These are phyloP conservation scores for Lepidium aucheri DNA, from an alignment of 345 rosid species.

Conservation along the genomic window DNA sequence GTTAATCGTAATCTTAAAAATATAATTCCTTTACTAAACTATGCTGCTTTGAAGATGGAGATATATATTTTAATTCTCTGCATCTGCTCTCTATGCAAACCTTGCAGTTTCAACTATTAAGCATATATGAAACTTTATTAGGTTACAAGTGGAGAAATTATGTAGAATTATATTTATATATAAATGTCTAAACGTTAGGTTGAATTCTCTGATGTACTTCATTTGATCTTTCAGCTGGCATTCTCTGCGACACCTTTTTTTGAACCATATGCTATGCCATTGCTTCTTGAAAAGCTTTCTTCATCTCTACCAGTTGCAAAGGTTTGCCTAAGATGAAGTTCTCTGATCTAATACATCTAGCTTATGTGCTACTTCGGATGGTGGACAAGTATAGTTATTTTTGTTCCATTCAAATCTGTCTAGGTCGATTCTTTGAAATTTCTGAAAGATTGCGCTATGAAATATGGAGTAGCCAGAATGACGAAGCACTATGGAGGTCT, in stretches of 20 bases:
- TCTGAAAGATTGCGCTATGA: conserved; percentile 46
- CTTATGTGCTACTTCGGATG: conserved; percentile 1
- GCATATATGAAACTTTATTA: neutral
- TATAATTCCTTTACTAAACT: neutral
- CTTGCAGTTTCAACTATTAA: neutral
- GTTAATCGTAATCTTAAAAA: neutral
- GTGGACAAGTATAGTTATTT: conserved; percentile 10
- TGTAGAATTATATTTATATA: neutral
- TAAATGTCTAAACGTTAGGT: neutral
- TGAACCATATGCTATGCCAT: conserved; percentile 80
- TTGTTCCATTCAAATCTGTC: conserved; percentile 5
- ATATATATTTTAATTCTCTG: neutral
- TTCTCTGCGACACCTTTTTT: conserved; percentile 75
- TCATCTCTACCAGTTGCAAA: conserved; percentile 78
- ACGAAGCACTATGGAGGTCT: conserved; percentile 51
- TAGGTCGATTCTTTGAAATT: conserved; percentile 91
- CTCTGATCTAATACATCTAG: neutral
- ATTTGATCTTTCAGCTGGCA: conserved; percentile 46
- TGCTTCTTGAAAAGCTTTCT: conserved; percentile 90
- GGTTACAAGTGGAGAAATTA: neutral
- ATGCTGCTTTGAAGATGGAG: neutral
- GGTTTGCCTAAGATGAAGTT: conserved; percentile 31
- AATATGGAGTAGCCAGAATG: conserved; percentile 62
- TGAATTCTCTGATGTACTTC: conserved; percentile 6
- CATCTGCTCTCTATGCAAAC: neutral